Evolutionary conservation across 805 yeast species (phyloP).

Genomic region (Yamadazyma olivae): DNA sequence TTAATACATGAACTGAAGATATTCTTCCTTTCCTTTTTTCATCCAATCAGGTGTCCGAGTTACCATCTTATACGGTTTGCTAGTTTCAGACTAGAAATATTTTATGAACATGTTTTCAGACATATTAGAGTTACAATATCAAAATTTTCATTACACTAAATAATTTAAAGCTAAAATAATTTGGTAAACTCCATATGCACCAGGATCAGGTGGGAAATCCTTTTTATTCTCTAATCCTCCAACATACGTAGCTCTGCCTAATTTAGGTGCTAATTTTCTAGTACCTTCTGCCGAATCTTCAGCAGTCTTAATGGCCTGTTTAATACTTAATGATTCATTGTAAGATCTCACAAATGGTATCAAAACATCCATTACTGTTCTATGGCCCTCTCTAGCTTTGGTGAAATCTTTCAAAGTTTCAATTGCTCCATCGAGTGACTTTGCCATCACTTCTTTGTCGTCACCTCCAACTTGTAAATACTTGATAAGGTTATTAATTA

Average conservation of each 20-base stretch:
- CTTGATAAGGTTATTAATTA: constrained; percentile 17
- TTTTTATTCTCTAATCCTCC: constrained; percentile 22
- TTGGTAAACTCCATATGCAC: constrained; percentile 38
- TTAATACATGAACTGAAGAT: constrained; percentile 3
- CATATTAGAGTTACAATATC: not conserved
- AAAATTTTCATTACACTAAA: constrained; percentile 1
- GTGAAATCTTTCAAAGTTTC: constrained; percentile 28
- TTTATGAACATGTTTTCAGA: too few relatives aligned
- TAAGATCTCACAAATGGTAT: constrained; percentile 30
- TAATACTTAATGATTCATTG: constrained; percentile 16
- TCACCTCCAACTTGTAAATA: constrained; percentile 9
- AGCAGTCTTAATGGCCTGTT: constrained; percentile 23
- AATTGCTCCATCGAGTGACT: constrained; percentile 21
- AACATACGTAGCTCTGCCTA: constrained; percentile 38
- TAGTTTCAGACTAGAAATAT: too few relatives aligned
- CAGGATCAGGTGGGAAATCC: constrained; percentile 39
- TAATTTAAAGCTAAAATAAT: constrained; percentile 21
- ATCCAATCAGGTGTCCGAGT: too few relatives aligned
- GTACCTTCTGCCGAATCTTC: constrained; percentile 33
- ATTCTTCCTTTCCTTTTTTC: too few relatives aligned
- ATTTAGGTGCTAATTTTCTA: constrained; percentile 26
- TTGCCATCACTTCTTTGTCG: constrained; percentile 14
- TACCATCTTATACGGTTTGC: too few relatives aligned
- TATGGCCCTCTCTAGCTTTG: constrained; percentile 35
- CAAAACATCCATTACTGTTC: constrained; percentile 40